Evolutionary conservation across 2,329 filamentous ascomycete genomes (phyloP).

Genomic region (Triangularia verruculosa): DNA sequence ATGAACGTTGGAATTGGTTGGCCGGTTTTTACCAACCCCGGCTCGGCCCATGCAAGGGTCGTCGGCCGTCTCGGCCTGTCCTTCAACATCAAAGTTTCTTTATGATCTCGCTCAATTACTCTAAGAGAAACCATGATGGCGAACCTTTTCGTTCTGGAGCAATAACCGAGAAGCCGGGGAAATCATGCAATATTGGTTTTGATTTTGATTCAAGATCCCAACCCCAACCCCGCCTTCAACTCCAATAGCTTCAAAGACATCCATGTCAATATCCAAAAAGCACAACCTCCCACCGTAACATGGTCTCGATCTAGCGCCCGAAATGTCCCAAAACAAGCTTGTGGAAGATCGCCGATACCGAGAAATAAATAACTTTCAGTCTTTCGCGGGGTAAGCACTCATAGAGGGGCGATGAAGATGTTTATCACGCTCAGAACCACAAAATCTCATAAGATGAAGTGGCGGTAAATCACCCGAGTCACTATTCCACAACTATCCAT

Average conservation of each 20-base stretch:
- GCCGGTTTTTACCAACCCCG: background rate
- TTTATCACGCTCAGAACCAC: no score
- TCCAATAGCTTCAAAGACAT: background rate
- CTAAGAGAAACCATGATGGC: background rate
- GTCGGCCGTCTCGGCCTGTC: background rate
- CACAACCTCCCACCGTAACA: background rate
- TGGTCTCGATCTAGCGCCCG: background rate
- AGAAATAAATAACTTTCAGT: background rate
- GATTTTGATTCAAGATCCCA: background rate
- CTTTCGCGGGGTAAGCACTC: background rate
- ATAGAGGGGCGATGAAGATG: no score
- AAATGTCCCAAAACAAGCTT: background rate
- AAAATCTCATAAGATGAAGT: background rate
- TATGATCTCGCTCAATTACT: no score
- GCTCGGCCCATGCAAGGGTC: background rate
- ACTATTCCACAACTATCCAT: background rate
- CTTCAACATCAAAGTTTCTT: background rate
- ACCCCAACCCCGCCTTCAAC: background rate
- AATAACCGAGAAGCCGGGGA: background rate
- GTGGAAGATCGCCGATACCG: background rate
- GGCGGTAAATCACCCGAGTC: background rate
- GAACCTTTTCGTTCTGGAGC: background rate
- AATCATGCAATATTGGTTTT: background rate
- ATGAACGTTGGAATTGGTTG: slow-evolving; percentile 21
- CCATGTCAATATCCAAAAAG: background rate